A percentile compares a stretch with the other conserved stretches of the same genome.
These are phyloP conservation scores for Sedum album DNA, from an alignment of 164 flowering plant genomes.

Conservation along the genomic window DNA sequence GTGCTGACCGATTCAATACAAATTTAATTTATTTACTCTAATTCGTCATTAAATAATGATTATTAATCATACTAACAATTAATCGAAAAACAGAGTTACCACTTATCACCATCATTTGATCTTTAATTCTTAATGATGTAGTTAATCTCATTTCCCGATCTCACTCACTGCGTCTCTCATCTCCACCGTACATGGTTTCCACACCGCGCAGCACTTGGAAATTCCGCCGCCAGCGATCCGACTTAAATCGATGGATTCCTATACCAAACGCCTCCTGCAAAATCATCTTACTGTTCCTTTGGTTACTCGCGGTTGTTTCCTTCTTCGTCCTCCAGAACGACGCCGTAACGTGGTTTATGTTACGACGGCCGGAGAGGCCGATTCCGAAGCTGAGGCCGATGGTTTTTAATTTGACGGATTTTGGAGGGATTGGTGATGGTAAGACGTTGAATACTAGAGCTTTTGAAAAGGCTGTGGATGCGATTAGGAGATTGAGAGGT, in stretches of 20 bases:
- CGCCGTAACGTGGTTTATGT: slow-evolving; percentile 24
- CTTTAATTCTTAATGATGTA: no score
- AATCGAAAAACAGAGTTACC: no score
- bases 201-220: not conserved
- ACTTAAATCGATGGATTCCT: not conserved
- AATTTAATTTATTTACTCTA: no score
- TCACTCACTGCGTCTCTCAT: not conserved
- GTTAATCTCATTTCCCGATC: not conserved
- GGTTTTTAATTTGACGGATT: slow-evolving; percentile 72
- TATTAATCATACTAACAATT: no score
- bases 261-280: not conserved
- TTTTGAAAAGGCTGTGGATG: slow-evolving; percentile 64
- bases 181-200: not conserved
- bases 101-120: not conserved
- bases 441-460: slow-evolving; percentile 72
- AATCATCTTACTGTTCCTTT: not conserved
- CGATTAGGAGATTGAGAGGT: slow-evolving; percentile 49
- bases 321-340: slow-evolving; percentile 61
- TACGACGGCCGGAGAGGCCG: slow-evolving; percentile 12
- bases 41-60: no score
- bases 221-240: slow-evolving; percentile 5
- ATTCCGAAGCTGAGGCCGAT: slow-evolving; percentile 50
- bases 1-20: no score
- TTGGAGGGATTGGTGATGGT: slow-evolving; percentile 89
- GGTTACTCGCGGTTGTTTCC: slow-evolving; percentile 31